Percentiles rank a stretch among this genome's conserved stretches.
These are phyloP conservation scores for Microdochium nivale DNA, from an alignment of 2,329 filamentous ascomycete genomes.

Conservation along the genomic window DNA sequence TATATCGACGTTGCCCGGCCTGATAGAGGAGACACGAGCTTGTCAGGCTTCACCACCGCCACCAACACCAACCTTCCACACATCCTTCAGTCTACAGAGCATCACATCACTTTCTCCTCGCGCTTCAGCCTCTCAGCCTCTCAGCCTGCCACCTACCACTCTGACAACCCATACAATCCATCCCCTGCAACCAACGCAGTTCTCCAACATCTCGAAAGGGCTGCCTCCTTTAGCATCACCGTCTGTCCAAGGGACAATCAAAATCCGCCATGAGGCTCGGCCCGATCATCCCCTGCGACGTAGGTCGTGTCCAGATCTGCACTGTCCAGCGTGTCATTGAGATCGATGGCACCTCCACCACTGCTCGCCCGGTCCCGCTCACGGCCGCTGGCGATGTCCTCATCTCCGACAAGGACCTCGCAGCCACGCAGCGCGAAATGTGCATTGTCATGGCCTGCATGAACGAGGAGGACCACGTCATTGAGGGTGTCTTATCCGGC, in stretches of 20 bases:
- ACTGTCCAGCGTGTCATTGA: conserved; percentile 1
- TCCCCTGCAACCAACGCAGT: neutral
- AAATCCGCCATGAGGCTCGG: conserved; percentile 1
- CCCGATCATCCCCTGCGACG: neutral
- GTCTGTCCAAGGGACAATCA: neutral
- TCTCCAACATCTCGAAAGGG: too few relatives aligned
- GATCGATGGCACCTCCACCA: neutral
- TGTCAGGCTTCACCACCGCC: too few relatives aligned
- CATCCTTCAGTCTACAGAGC: neutral
- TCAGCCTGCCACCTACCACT: neutral
- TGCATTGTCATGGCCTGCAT: conserved; percentile 23
- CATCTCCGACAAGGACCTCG: neutral
- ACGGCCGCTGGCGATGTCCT: neutral
- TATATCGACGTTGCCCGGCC: neutral
- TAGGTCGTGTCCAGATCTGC: conserved; percentile 2
- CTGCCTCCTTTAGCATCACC: neutral
- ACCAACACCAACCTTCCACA: neutral
- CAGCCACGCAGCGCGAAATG: conserved; percentile 7
- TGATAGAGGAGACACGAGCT: too few relatives aligned
- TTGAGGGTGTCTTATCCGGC: conserved; percentile 17
- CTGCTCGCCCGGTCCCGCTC: neutral
- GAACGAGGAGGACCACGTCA: conserved; percentile 15
- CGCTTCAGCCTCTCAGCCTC: neutral
- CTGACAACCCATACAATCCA: neutral
- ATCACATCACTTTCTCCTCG: neutral